Evolutionary conservation across 768 basidiomycete species (phyloP).

Genomic region (Tulasnella sp.): DNA sequence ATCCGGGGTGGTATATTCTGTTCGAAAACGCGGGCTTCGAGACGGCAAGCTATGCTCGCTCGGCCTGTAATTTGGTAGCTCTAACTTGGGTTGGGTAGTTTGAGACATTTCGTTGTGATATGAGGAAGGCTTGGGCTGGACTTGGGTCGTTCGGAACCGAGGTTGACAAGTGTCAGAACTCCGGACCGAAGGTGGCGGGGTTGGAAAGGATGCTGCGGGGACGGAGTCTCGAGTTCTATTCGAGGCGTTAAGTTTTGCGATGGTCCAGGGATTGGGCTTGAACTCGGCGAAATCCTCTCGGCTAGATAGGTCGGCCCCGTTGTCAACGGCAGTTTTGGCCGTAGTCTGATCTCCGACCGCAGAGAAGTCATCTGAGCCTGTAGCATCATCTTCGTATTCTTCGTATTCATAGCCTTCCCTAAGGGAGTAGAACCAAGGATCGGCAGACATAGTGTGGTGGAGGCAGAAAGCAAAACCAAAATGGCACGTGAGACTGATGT

Average conservation of each 20-base stretch:
- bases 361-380: background rate
- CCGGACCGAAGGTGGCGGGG: background rate
- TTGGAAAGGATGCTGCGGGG: background rate
- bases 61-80: no score
- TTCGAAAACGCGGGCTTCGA: no score
- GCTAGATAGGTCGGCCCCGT: slow-evolving; percentile 47
- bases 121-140: background rate
- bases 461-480: background rate
- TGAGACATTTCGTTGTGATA: no score
- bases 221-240: slow-evolving; percentile 17
- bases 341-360: background rate
- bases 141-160: background rate
- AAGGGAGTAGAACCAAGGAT: slow-evolving; percentile 6
- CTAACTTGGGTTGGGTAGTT: no score
- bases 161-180: background rate
- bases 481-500: background rate
- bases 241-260: slow-evolving; percentile 68
- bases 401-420: background rate
- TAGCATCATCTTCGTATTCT: background rate
- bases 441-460: background rate
- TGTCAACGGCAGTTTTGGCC: slow-evolving; percentile 20
- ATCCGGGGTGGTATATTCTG: no score
- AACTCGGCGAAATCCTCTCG: slow-evolving; percentile 52
- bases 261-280: slow-evolving; percentile 69
- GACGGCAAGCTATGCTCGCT: no score